Percentiles rank a stretch among this genome's conserved stretches.
These are phyloP conservation scores for Xylariaceae sp. DNA, from an alignment of 2,329 filamentous ascomycete species.

Conservation along the genomic window DNA sequence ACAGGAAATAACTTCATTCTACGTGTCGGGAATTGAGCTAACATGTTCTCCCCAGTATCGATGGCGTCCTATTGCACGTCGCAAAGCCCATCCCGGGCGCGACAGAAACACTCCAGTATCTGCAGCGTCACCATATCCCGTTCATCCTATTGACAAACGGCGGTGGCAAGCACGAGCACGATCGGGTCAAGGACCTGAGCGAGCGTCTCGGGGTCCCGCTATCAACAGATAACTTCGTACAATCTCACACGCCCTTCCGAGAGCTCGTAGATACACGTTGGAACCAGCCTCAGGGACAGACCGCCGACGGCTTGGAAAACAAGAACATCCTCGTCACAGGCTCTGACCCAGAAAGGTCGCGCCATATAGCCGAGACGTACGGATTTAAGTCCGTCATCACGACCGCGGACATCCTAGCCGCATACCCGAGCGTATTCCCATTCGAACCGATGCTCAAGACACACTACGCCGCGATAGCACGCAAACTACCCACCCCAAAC, in stretches of 20 bases:
- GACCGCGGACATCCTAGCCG: conserved; percentile 74
- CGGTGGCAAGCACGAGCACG: conserved; percentile 76
- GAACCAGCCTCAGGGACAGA: conserved; percentile 1
- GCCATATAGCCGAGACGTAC: conserved; percentile 69
- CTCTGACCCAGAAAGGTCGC: conserved; percentile 62
- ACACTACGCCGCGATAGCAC: conserved; percentile 56
- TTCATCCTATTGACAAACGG: conserved; percentile 97
- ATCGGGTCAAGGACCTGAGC: conserved; percentile 67
- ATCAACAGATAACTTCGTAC: conserved; percentile 68
- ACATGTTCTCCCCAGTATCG: conserved; percentile 53
- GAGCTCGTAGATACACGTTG: conserved; percentile 45
- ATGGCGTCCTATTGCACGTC: conserved; percentile 89
- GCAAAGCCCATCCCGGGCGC: conserved; percentile 76
- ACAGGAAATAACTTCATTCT: not conserved
- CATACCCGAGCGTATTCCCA: conserved; percentile 74
- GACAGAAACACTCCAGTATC: conserved; percentile 64
- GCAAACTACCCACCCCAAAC: conserved; percentile 52
- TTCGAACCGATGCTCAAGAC: conserved; percentile 65
- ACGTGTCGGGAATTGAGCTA: conserved; percentile 6
- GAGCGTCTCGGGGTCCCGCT: conserved; percentile 61
- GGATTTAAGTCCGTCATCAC: conserved; percentile 81
- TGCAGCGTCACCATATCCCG: conserved; percentile 72
- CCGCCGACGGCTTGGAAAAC: conserved; percentile 44
- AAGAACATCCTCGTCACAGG: conserved; percentile 73
- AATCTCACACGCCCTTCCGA: conserved; percentile 87